Conservation (phyloP, 768 basidiomycete species). For the Podaxis rugospora region DNA sequence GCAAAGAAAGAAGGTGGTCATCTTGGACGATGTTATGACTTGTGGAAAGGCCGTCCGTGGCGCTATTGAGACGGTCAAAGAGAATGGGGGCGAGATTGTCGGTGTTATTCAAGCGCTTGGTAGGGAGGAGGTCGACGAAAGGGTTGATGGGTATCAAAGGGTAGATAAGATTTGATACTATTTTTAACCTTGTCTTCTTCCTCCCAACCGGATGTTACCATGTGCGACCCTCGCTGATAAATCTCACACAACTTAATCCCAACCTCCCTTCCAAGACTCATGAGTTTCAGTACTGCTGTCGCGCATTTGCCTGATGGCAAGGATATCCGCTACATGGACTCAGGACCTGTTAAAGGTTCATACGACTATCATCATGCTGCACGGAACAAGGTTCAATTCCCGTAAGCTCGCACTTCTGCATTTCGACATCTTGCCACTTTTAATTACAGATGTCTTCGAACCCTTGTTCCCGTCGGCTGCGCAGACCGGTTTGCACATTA, state of each 20-base stretch:
- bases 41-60: conserved; percentile 84
- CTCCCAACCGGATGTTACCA: no score
- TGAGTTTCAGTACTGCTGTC: conserved; percentile 1
- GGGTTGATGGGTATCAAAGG: no score
- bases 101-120: conserved; percentile 88
- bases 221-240: background rate
- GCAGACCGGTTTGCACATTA: conserved; percentile 21
- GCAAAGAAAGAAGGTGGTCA: conserved; percentile 75
- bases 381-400: conserved; percentile 30
- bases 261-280: background rate
- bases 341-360: conserved; percentile 24
- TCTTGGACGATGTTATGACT: conserved; percentile 97
- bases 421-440: no score
- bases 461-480: conserved; percentile 19
- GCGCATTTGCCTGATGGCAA: conserved; percentile 21
- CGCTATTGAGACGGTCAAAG: conserved; percentile 69
- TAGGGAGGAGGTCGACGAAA: conserved; percentile 60
- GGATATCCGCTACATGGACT: conserved; percentile 29
- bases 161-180: no score
- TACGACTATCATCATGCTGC: conserved; percentile 29
- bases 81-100: conserved; percentile 74
- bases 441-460: conserved; percentile 13
- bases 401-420: conserved; percentile 18
- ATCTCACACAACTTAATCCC: background rate
- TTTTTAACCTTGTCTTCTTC: no score